Evolutionary conservation across 139 green algal genomes (phyloP).

Genomic region (Cymbomonas tetramitiformis): DNA sequence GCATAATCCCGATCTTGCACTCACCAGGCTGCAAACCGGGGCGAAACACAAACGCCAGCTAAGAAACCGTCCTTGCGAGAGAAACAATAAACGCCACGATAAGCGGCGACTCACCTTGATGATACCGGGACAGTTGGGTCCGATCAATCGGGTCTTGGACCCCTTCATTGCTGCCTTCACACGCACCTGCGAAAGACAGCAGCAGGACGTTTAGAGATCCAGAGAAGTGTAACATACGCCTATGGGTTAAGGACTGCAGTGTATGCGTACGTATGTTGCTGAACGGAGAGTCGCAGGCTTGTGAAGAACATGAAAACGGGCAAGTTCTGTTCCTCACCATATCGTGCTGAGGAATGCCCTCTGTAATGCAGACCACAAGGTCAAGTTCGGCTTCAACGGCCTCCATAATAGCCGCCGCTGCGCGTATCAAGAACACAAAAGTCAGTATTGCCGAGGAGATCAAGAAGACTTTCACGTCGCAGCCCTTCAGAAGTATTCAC

Average conservation of each 20-base stretch:
- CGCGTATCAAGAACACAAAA: too few species aligned
- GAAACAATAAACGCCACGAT: background rate
- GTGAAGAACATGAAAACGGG: too few species aligned
- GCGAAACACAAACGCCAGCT: constrained; percentile 64
- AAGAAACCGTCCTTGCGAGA: background rate
- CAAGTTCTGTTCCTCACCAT: constrained; percentile 77
- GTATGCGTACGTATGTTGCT: too few species aligned
- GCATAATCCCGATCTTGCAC: constrained; percentile 99
- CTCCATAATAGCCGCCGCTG: constrained; percentile 86
- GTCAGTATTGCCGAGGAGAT: too few species aligned
- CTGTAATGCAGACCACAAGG: constrained; percentile 96
- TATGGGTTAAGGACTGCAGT: too few species aligned
- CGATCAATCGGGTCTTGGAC: constrained; percentile 77
- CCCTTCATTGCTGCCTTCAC: constrained; percentile 82
- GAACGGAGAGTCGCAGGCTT: too few species aligned
- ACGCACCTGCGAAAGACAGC: too few species aligned
- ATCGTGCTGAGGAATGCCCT: constrained; percentile 95
- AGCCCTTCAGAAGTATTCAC: too few species aligned
- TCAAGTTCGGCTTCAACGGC: constrained; percentile 82
- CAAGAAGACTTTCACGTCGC: too few species aligned
- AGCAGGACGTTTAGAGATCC: too few species aligned
- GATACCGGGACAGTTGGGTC: constrained; percentile 90
- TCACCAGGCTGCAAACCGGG: too few species aligned
- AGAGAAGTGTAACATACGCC: too few species aligned
- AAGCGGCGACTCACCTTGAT: constrained; percentile 32